Evolutionary conservation across 352 stramenopile species (phyloP).

Genomic region (Phytophthora uliginosa): DNA sequence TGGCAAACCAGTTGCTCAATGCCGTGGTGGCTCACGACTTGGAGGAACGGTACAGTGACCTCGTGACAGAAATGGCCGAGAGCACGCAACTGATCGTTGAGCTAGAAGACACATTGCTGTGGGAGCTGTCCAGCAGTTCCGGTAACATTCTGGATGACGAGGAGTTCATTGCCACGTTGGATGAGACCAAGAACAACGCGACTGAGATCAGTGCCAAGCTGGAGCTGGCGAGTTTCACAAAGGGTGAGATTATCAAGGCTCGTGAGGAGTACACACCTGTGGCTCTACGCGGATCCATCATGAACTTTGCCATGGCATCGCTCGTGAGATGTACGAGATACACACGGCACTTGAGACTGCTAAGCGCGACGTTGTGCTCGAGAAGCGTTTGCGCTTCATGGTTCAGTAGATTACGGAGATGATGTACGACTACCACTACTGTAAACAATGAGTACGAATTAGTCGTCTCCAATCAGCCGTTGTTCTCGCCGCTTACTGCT

Average conservation of each 20-base stretch:
- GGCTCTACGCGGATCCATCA: conserved; percentile 92
- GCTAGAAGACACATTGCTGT: conserved; percentile 94
- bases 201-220: conserved; percentile 96
- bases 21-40: conserved; percentile 95
- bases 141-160: conserved; percentile 97
- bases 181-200: conserved; percentile 96
- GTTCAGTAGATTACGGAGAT: conserved; percentile 93
- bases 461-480: too few species aligned
- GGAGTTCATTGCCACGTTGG: conserved; percentile 95
- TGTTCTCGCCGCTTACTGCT: too few species aligned
- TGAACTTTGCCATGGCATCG: conserved; percentile 96
- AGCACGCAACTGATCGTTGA: conserved; percentile 95
- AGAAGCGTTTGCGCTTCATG: conserved; percentile 90
- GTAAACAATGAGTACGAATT: too few species aligned
- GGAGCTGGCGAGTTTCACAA: conserved; percentile 94
- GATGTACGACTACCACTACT: conserved; percentile 93
- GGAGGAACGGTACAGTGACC: conserved; percentile 93
- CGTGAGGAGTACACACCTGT: conserved; percentile 93
- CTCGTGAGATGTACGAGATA: conserved; percentile 97
- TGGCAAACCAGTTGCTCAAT: conserved; percentile 96
- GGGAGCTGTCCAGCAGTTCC: conserved; percentile 90
- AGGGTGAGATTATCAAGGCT: conserved; percentile 95
- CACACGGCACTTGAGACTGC: conserved; percentile 91
- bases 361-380: conserved; percentile 94
- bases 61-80: conserved; percentile 95